These are phyloP conservation scores for Cucumis sativus DNA, from an alignment of 306 rosid genomes.

Conservation along the genomic window DNA sequence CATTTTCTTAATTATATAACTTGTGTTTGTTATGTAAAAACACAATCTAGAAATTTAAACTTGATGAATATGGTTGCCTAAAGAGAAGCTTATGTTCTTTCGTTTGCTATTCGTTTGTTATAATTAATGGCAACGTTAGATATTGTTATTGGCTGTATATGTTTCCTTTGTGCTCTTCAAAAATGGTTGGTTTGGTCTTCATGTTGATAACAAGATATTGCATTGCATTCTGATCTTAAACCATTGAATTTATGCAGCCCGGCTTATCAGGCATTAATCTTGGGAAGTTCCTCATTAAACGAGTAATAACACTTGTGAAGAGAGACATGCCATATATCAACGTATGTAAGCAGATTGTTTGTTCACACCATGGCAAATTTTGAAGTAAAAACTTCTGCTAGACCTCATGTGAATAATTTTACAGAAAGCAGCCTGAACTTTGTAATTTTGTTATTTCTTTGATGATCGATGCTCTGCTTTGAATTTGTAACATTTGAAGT, in stretches of 20 bases:
- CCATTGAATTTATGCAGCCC: constrained; percentile 46
- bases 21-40: not conserved
- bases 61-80: not conserved
- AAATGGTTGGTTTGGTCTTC: not conserved
- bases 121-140: not conserved
- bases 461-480: not conserved
- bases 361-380: not conserved
- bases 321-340: constrained; percentile 79
- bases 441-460: not conserved
- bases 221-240: not conserved
- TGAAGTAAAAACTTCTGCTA: not conserved
- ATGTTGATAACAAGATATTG: not conserved
- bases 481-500: not conserved
- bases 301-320: constrained; percentile 75
- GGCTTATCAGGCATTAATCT: constrained; percentile 92
- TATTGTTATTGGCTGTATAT: not conserved
- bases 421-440: not conserved
- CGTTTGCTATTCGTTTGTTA: not conserved
- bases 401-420: not conserved
- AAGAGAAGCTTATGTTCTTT: not conserved
- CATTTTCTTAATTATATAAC: not conserved
- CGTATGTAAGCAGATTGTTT: constrained; percentile 31
- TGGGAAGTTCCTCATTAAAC: constrained; percentile 87
- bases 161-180: not conserved
- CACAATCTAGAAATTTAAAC: not conserved